These are phyloP conservation scores for Aurifilum marmelostoma DNA, from an alignment of 2,329 filamentous ascomycete genomes.

Conservation along the genomic window DNA sequence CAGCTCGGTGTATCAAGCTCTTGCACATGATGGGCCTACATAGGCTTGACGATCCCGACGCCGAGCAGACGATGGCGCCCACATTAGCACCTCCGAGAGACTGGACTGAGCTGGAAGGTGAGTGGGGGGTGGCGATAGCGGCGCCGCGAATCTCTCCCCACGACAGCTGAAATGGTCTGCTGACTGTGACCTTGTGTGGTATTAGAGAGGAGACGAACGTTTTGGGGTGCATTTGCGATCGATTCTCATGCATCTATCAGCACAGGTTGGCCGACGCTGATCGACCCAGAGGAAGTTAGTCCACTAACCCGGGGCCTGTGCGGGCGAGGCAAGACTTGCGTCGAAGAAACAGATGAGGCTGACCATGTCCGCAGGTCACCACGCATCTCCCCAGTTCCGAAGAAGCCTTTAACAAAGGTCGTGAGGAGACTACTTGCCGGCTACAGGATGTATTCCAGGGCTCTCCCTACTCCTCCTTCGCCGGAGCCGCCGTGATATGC, in stretches of 20 bases:
- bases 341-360: slow-evolving; percentile 12
- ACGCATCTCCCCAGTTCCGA: slow-evolving; percentile 83
- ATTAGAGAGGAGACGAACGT: slow-evolving; percentile 74
- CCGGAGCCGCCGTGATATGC: slow-evolving; percentile 72
- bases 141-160: background rate
- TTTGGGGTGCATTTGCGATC: slow-evolving; percentile 82
- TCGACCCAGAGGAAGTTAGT: slow-evolving; percentile 71
- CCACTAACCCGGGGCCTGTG: background rate
- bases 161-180: background rate
- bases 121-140: slow-evolving; percentile 46
- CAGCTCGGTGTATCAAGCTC: slow-evolving; percentile 70
- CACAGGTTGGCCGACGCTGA: slow-evolving; percentile 85
- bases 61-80: slow-evolving; percentile 66
- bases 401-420: slow-evolving; percentile 71
- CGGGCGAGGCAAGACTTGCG: too few species aligned
- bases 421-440: slow-evolving; percentile 63
- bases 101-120: slow-evolving; percentile 69
- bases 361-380: slow-evolving; percentile 55
- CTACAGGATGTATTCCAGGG: slow-evolving; percentile 68
- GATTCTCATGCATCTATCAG: slow-evolving; percentile 87
- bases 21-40: slow-evolving; percentile 85
- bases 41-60: slow-evolving; percentile 67
- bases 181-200: background rate
- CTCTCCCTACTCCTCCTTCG: slow-evolving; percentile 69
- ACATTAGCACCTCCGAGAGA: slow-evolving; percentile 73